phyloP scores from a whole-genome alignment of 2,329 filamentous ascomycete species.

The Fusarium pseudonygamai region DNA sequence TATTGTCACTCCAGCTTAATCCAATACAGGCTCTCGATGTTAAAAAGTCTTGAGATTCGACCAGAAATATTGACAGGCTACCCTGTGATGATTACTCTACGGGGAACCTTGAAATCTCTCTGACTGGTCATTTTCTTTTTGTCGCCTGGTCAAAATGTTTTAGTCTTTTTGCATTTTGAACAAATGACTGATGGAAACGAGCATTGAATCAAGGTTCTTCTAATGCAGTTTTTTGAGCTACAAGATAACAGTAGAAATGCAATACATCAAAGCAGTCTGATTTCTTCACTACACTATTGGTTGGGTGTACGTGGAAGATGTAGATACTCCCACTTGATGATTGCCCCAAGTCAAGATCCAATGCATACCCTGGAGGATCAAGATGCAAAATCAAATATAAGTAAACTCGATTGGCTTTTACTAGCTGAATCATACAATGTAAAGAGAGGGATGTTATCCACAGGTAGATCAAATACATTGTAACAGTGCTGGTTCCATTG shows the following conservation, averaged over 20 bases:
- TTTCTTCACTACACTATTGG: too few relatives aligned
- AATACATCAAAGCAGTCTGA: too few relatives aligned
- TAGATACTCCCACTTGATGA: neutral
- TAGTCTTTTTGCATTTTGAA: neutral
- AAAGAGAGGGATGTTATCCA: fast-evolving
- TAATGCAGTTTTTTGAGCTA: neutral
- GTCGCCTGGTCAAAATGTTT: too few relatives aligned
- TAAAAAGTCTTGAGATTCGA: too few relatives aligned
- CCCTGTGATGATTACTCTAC: neutral
- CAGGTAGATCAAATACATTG: too few relatives aligned
- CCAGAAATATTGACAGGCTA: neutral
- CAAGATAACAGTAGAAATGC: neutral
- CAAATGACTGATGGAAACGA: neutral
- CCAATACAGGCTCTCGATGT: too few relatives aligned
- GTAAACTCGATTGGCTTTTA: neutral
- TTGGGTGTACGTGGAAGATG: too few relatives aligned
- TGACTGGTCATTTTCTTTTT: neutral
- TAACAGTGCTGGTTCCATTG: neutral
- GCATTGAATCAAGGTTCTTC: neutral
- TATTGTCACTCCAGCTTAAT: neutral
- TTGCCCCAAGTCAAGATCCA: neutral
- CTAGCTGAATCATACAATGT: neutral
- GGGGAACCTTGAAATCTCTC: neutral
- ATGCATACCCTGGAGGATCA: neutral
- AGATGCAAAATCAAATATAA: neutral